A percentile compares a stretch with the other conserved stretches of the same genome.
phyloP scores from a whole-genome alignment of 345 rosid species.

The Corymbia maculata region DNA sequence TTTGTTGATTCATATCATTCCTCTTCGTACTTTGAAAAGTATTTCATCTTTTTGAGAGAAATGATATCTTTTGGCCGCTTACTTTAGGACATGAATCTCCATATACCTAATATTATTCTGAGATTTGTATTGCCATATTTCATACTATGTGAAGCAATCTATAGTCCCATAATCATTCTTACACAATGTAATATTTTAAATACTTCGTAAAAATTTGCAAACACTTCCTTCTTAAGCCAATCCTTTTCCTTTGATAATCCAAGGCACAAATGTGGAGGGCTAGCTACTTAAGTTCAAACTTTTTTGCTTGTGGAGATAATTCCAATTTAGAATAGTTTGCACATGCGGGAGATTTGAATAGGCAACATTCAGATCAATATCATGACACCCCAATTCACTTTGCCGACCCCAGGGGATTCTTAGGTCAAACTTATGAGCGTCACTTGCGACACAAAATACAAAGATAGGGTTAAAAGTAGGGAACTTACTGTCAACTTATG shows the following conservation, averaged over 20 bases:
- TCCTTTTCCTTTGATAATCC: neutral
- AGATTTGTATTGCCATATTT: neutral
- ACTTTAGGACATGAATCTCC: neutral
- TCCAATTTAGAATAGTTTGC: neutral
- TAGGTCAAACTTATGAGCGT: too few species aligned
- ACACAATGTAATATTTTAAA: neutral
- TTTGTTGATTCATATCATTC: neutral
- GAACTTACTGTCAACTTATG: too few species aligned
- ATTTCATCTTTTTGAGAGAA: neutral
- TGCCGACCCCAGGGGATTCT: too few species aligned
- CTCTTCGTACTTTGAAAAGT: neutral
- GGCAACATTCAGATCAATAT: neutral
- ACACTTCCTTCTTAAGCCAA: neutral
- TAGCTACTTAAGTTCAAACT: neutral
- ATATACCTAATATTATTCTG: too few species aligned
- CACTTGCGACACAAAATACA: too few species aligned
- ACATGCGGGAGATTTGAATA: neutral
- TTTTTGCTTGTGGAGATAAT: neutral
- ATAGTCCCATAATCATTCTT: neutral
- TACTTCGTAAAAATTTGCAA: neutral
- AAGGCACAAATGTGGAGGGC: neutral
- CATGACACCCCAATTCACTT: too few species aligned
- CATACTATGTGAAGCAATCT: neutral
- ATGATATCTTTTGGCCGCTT: neutral
- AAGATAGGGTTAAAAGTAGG: too few species aligned